A percentile compares a stretch with the other conserved stretches of the same genome.
Evolutionary conservation across 768 basidiomycete species (phyloP).

Genomic region (Lyophyllum atratum): DNA sequence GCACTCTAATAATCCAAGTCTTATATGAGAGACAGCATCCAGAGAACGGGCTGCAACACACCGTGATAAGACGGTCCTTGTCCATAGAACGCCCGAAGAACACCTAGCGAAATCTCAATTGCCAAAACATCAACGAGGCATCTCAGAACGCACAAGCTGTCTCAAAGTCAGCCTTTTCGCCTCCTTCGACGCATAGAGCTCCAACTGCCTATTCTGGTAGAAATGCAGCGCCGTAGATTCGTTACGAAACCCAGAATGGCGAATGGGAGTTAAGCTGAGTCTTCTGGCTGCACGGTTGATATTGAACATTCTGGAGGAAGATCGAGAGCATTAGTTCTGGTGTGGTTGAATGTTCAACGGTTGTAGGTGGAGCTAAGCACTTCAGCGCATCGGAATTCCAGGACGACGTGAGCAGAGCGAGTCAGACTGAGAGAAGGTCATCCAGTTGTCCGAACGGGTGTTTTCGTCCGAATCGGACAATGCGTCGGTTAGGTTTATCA

Average conservation of each 20-base stretch:
- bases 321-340: slow-evolving; percentile 5
- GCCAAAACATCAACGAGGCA: background rate
- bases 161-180: slow-evolving; percentile 74
- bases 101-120: slow-evolving; percentile 45
- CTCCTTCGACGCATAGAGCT: slow-evolving; percentile 75
- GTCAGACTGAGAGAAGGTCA: background rate
- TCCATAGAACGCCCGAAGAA: slow-evolving; percentile 87
- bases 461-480: background rate
- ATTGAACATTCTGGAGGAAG: slow-evolving; percentile 13
- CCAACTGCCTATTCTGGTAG: slow-evolving; percentile 82
- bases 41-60: slow-evolving; percentile 22
- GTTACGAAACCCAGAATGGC: slow-evolving; percentile 10
- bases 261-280: background rate
- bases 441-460: background rate
- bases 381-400: background rate
- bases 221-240: slow-evolving; percentile 56
- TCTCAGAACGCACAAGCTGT: slow-evolving; percentile 60
- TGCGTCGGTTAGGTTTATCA: background rate
- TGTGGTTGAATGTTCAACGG: background rate
- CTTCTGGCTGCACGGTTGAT: slow-evolving; percentile 7
- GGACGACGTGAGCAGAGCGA: background rate
- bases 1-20: slow-evolving; percentile 57
- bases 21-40: background rate
- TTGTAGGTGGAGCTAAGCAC: background rate
- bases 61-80: slow-evolving; percentile 77